Evolutionary conservation across 352 stramenopile species (phyloP), one percentile per base, ranked within the genome.

Genomic region (Heterotrichella gracilis): DNA sequence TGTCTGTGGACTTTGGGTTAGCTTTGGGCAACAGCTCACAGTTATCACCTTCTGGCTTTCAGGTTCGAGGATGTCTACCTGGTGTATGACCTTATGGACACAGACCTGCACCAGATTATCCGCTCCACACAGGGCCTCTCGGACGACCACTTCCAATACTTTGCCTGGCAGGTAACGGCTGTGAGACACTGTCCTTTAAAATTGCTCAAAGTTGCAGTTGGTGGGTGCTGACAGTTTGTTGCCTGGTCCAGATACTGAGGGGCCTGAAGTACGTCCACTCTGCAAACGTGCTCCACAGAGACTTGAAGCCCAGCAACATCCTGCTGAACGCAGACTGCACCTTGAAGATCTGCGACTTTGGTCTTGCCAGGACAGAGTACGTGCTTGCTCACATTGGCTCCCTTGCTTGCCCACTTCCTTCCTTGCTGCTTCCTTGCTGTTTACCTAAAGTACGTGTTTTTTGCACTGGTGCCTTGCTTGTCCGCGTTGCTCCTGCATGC

Each of bases 31-130:
- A 71, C 39, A n/a, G 17, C 25, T 25, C 17, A 72, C 68, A 70
- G 70, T 2, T 19, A 70, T 14, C 4, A 3, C 68, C 69, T 32
- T 25, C 53, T 14, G 63, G 40, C 3, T 39, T 20, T 53, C 70
- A 82, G 95, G 69, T 96, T 95, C 73, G 82, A 94, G 71, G 89
- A 97, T 76, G 86, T 97, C 21, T 96, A 96, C 77, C 95, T 96
- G 73, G 87, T 96, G 69, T 85, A 84, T 69, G 87, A 96, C 70
- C 84, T 96, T 68, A 96, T 97, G 88, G 89, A 96, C 75, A 96
- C 88, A 0, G 90, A 97, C 76, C 76, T 97, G 66, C 90, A 95
- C 77, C 83, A 87, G 68, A 95, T 96, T 73, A 96, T 96, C 73
- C 95, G 96, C 77, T 89, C 82, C 53, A 73, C 70, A n/a, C 85